These are phyloP conservation scores for Triticum dicoccoides DNA, from an alignment of 176 grass and related monocot genomes.

Conservation along the genomic window DNA sequence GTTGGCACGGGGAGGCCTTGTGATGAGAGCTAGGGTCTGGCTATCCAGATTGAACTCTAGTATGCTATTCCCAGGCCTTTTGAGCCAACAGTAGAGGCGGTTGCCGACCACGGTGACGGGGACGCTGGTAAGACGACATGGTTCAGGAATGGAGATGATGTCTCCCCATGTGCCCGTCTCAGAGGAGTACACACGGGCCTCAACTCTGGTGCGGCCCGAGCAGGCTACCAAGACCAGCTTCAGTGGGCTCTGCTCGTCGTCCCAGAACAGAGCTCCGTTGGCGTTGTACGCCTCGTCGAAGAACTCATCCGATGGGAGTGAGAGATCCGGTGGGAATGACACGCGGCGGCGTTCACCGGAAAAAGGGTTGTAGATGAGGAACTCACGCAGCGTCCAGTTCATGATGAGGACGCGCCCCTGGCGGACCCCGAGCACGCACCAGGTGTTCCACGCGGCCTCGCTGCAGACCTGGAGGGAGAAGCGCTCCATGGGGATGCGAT, in stretches of 20 bases:
- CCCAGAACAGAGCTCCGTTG: not conserved
- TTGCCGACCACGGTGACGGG: not conserved
- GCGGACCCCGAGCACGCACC: not conserved
- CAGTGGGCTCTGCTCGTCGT: not conserved
- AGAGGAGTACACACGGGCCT: not conserved
- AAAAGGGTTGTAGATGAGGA: conserved; percentile 8
- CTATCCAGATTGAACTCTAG: conserved; percentile 8
- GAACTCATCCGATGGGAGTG: not conserved
- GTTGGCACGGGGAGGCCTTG: not conserved
- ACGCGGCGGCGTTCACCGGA: not conserved
- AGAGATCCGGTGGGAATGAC: not conserved
- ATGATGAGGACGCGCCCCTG: conserved; percentile 7
- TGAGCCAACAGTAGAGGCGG: not conserved
- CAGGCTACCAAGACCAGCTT: not conserved
- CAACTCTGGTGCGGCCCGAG: too few relatives aligned
- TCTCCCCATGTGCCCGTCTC: conserved; percentile 11
- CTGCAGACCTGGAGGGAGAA: not conserved
- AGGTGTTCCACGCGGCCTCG: not conserved
- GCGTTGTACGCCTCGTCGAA: not conserved
- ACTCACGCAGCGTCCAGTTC: not conserved
- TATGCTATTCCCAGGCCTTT: not conserved
- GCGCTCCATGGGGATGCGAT: not conserved
- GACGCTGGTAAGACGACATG: not conserved
- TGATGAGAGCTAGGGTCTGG: not conserved
- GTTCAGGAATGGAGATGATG: not conserved